Evolutionary conservation across 345 rosid species (phyloP).

Genomic region (Bruguiera sexangula): DNA sequence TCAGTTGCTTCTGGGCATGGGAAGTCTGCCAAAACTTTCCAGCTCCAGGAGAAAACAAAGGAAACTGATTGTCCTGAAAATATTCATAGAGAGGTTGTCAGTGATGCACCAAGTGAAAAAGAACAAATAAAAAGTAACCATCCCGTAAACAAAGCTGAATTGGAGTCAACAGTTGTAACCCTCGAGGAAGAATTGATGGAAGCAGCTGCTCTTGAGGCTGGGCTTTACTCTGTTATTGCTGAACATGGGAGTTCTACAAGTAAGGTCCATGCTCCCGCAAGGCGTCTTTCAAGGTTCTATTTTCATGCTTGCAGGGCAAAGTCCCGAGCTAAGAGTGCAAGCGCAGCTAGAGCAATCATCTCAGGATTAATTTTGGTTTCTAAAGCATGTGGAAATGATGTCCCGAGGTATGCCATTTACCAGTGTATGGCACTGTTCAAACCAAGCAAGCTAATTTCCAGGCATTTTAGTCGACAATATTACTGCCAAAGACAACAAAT

Average conservation of each 20-base stretch:
- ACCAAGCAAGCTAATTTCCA: slow-evolving; percentile 1
- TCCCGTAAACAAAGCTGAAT: slow-evolving; percentile 34
- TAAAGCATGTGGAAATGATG: slow-evolving; percentile 94
- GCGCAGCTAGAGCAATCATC: slow-evolving; percentile 67
- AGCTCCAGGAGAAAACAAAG: slow-evolving; percentile 24
- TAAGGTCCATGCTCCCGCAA: slow-evolving; percentile 87
- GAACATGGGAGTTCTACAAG: slow-evolving; percentile 85
- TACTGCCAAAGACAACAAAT: not conserved
- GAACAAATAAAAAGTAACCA: slow-evolving; percentile 23
- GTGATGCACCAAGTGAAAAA: slow-evolving; percentile 11
- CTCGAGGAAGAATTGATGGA: slow-evolving; percentile 87
- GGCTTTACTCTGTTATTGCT: slow-evolving; percentile 80
- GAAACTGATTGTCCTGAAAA: slow-evolving; percentile 26
- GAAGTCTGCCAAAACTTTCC: slow-evolving; percentile 58
- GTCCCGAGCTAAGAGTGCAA: slow-evolving; percentile 48
- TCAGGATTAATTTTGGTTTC: slow-evolving; percentile 86
- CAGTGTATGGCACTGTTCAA: slow-evolving; percentile 3
- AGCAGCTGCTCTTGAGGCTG: slow-evolving; percentile 83
- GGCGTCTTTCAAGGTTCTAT: slow-evolving; percentile 87
- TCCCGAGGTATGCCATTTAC: slow-evolving; percentile 57
- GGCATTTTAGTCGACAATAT: slow-evolving; percentile 6
- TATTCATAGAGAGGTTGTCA: slow-evolving; percentile 6
- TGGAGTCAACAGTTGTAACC: slow-evolving; percentile 51
- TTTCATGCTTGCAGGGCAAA: slow-evolving; percentile 62
- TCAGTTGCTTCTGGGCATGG: slow-evolving; percentile 71